Percentiles rank a stretch among this genome's conserved stretches.
Evolutionary conservation across 2,329 filamentous ascomycete species (phyloP).

Genomic region (Cladosporium sp.): DNA sequence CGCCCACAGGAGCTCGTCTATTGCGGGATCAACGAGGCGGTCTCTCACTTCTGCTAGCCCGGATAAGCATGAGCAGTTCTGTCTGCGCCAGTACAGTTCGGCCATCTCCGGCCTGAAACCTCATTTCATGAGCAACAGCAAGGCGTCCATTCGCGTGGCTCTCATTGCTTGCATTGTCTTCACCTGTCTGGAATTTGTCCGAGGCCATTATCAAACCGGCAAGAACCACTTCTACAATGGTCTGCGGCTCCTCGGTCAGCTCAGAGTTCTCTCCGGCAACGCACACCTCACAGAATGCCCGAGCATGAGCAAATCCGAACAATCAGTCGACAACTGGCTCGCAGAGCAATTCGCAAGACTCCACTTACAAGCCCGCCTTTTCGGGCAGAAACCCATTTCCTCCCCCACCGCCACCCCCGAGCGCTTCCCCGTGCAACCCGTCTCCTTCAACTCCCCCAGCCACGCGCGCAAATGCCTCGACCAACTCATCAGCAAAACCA

Average conservation of each 20-base stretch:
- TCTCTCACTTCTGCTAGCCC: slow-evolving; percentile 15
- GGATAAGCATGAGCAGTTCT: slow-evolving; percentile 27
- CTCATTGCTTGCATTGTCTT: slow-evolving; percentile 41
- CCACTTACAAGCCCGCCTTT: slow-evolving; percentile 18
- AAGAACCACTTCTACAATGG: slow-evolving; percentile 41
- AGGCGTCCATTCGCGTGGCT: slow-evolving; percentile 29
- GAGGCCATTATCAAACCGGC: slow-evolving; percentile 34
- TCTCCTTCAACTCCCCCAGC: slow-evolving; percentile 2
- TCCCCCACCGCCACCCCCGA: neutral
- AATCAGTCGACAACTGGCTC: slow-evolving; percentile 39
- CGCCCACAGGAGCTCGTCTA: slow-evolving; percentile 23
- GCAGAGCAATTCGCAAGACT: slow-evolving; percentile 36
- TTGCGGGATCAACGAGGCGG: slow-evolving; percentile 13
- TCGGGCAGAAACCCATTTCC: slow-evolving; percentile 9
- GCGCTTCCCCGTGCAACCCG: neutral
- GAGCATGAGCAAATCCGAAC: neutral
- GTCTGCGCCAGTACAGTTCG: slow-evolving; percentile 36
- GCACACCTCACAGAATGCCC: slow-evolving; percentile 14
- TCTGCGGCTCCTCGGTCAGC: slow-evolving; percentile 32
- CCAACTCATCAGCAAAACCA: neutral
- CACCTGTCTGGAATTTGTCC: slow-evolving; percentile 36
- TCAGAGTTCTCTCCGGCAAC: slow-evolving; percentile 12
- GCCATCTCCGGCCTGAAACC: slow-evolving; percentile 33
- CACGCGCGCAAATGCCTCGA: slow-evolving; percentile 7
- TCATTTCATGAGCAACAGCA: slow-evolving; percentile 22